A percentile compares a stretch with the other conserved stretches of the same genome.
Evolutionary conservation across 805 yeast genomes (phyloP).

Genomic region (Yamadazyma laniorum): DNA sequence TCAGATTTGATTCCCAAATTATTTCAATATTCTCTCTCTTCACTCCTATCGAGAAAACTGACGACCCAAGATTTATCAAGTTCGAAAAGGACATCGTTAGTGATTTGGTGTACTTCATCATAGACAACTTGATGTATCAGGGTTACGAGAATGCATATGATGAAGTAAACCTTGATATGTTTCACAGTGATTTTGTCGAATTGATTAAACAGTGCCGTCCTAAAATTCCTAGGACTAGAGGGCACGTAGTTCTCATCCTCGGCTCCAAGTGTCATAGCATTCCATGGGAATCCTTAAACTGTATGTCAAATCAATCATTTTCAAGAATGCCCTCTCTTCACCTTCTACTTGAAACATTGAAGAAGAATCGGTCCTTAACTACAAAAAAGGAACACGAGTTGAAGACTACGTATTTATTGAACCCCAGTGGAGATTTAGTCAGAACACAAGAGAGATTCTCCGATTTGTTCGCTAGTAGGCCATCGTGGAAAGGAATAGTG

Average conservation of each 20-base stretch:
- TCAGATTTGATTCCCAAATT: not conserved
- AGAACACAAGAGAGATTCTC: conserved; percentile 59
- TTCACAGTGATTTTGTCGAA: conserved; percentile 52
- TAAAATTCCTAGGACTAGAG: conserved; percentile 6
- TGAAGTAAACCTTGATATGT: conserved; percentile 57
- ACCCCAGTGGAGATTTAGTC: conserved; percentile 77
- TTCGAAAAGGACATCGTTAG: conserved; percentile 27
- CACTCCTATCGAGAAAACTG: not conserved
- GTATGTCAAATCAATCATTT: conserved; percentile 52
- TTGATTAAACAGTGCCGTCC: conserved; percentile 14
- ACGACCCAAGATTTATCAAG: not conserved
- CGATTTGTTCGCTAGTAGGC: conserved; percentile 11
- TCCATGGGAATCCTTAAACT: conserved; percentile 88
- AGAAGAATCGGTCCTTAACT: conserved; percentile 1
- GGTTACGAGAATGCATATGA: conserved; percentile 68
- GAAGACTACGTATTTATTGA: conserved; percentile 51
- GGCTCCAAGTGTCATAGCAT: conserved; percentile 63
- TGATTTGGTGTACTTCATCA: conserved; percentile 60
- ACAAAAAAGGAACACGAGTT: not conserved
- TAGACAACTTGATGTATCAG: conserved; percentile 58
- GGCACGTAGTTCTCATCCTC: conserved; percentile 69
- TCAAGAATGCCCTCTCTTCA: conserved; percentile 71
- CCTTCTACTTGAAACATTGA: conserved; percentile 40
- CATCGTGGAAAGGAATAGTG: conserved; percentile 40
- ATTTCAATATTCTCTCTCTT: not conserved